Evolutionary conservation across 352 stramenopile genomes (phyloP), one percentile per base, ranked within the genome.

Genomic region (Pythium pectinolyticum): DNA sequence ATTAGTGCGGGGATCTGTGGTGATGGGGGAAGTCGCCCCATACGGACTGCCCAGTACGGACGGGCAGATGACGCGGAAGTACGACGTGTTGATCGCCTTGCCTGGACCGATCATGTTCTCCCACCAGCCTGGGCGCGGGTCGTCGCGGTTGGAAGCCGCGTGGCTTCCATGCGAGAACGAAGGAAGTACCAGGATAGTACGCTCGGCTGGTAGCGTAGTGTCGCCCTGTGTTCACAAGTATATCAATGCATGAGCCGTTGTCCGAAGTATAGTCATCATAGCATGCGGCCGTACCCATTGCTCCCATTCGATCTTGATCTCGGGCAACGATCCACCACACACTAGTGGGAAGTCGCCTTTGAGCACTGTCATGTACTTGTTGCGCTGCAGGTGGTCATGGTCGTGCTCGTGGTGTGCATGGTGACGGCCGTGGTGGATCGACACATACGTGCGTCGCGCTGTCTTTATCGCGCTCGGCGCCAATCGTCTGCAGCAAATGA

Each of bases 161-260:
- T 95, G 85, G 52, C 82, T 92, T 46, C 78, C 89, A 63, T 96
- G 87, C n/a, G 86, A 94, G 61, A 96, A 95, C 32, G 84, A 92
- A 34, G 88, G 88, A 31, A 93, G 70, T 39, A 96, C 77, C 8
- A 95, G 63, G 34, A 96, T 86, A 12, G 84, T 96, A 61, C 84
- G 79, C 31, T 94, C 75, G 11, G 66, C 78, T 22, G 78, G 72
- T 19, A 95, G 56, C 22, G 82, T 86, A 53, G 70, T 77, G 53
- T 95, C 86, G 20, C 86, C 78, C 78, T 83, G 43, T 12, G 24
- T 24, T 34, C 17, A 31, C 6, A 67, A 35, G 2, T 17, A 41
- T n/a, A n/a, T n/a, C 20, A 61, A 25, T 12, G 24, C 11, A 50
- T 50, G 19, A 50, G 43, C 22, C 22, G 9, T 32, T 15, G n/a